A percentile compares a stretch with the other conserved stretches of the same genome.
Evolutionary conservation across 371 early-diverging fungal species (phyloP).

Genomic region (Circinella minor): DNA sequence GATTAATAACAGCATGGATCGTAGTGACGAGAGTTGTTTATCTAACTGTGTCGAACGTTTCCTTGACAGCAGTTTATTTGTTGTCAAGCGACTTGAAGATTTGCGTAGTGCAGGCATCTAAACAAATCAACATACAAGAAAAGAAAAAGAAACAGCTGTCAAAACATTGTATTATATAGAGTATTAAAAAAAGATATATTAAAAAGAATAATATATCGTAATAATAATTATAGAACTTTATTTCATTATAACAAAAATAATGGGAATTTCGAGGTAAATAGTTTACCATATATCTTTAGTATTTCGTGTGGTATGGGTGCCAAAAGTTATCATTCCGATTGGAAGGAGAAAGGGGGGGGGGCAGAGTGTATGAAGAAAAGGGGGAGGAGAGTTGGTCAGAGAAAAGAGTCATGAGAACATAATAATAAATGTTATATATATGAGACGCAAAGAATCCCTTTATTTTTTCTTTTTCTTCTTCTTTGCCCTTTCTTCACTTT

Average conservation of each 20-base stretch:
- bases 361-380: no score
- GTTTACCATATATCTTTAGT: no score
- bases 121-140: conserved; percentile 1
- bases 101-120: conserved; percentile 33
- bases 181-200: background rate
- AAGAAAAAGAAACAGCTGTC: background rate
- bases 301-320: no score
- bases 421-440: background rate
- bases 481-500: conserved; percentile 4
- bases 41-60: conserved; percentile 86
- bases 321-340: background rate
- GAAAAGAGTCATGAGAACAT: background rate
- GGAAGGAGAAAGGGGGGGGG: background rate
- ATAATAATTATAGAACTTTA: no score
- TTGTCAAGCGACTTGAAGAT: conserved; percentile 71
- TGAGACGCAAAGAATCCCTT: background rate
- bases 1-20: conserved; percentile 69
- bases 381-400: no score
- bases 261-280: no score
- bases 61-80: conserved; percentile 73
- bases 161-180: background rate
- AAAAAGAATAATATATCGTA: no score
- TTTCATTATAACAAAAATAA: no score
- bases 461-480: background rate
- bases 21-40: conserved; percentile 71